phyloP scores from a whole-genome alignment of 1,139 yeast genomes.

The Yarrowia galli region DNA sequence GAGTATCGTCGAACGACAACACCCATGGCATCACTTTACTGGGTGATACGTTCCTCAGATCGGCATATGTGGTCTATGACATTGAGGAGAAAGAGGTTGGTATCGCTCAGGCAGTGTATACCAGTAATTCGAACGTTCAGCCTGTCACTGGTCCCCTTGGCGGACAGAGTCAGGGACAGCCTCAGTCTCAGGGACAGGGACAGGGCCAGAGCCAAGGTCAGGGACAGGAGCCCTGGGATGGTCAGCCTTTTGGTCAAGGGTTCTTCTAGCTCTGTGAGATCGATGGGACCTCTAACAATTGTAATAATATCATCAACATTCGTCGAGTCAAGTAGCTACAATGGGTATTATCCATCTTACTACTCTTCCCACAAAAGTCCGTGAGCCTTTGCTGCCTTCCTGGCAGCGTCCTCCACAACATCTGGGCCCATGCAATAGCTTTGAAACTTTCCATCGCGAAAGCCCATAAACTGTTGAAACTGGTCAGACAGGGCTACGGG shows the following conservation, averaged over 20 bases:
- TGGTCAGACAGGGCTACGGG: background rate
- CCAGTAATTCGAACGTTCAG: slow-evolving; percentile 41
- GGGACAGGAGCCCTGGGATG: slow-evolving; percentile 5
- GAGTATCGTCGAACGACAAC: slow-evolving; percentile 45
- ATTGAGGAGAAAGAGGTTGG: slow-evolving; percentile 69
- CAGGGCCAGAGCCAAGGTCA: slow-evolving; percentile 6
- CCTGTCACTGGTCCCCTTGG: slow-evolving; percentile 3
- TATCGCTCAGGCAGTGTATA: slow-evolving; percentile 64
- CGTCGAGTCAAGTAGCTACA: too few species aligned
- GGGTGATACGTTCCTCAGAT: slow-evolving; percentile 80
- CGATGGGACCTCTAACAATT: too few species aligned
- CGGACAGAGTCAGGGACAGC: background rate
- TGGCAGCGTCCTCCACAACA: background rate
- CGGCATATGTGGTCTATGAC: slow-evolving; percentile 81
- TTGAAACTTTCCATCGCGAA: background rate
- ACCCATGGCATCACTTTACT: slow-evolving; percentile 52
- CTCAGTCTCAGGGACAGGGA: background rate
- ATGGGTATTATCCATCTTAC: too few species aligned
- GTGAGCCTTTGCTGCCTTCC: background rate
- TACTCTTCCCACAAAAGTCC: too few species aligned
- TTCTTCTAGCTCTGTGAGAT: slow-evolving; percentile 1
- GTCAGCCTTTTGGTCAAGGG: background rate
- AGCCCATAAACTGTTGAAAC: background rate
- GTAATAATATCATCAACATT: too few species aligned
- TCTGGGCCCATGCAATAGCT: background rate